A percentile compares a stretch with the other conserved stretches of the same genome.
Conservation (phyloP, 495 filamentous ascomycete genomes). For the Umbilicaria muhlenbergii region DNA sequence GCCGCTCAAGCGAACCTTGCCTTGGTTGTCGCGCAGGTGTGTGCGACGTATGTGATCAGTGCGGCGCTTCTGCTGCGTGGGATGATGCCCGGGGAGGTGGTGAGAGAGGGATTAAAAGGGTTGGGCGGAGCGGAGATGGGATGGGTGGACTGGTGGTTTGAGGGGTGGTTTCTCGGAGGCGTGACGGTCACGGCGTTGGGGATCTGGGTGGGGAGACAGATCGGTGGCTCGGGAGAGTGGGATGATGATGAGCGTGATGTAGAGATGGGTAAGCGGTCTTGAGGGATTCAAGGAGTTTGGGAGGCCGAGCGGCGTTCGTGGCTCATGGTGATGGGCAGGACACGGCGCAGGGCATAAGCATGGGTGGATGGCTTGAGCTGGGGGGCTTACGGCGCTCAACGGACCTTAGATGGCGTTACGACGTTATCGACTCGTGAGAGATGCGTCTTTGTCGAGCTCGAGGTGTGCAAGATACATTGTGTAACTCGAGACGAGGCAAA, state of each 20-base stretch:
- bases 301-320: too few relatives aligned
- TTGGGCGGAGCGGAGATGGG: conserved; percentile 52
- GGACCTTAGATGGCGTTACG: too few relatives aligned
- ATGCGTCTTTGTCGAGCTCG: too few relatives aligned
- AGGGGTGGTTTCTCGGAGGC: conserved; percentile 58
- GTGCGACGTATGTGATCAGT: conserved; percentile 64
- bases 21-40: conserved; percentile 57
- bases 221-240: conserved; percentile 28
- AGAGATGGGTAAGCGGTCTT: conserved; percentile 48
- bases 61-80: conserved; percentile 56
- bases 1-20: conserved; percentile 49
- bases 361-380: too few relatives aligned
- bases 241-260: conserved; percentile 48
- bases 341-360: too few relatives aligned
- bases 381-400: too few relatives aligned
- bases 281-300: background rate
- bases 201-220: conserved; percentile 50
- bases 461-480: too few relatives aligned
- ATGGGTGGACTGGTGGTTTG: conserved; percentile 74
- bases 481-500: too few relatives aligned
- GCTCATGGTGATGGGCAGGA: too few relatives aligned
- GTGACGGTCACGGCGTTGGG: conserved; percentile 45
- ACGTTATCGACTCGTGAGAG: too few relatives aligned
- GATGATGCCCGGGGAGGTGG: conserved; percentile 56
- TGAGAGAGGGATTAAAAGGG: conserved; percentile 54